phyloP scores from a whole-genome alignment of 164 flowering plant species.

The Umbilicus rupestris region DNA sequence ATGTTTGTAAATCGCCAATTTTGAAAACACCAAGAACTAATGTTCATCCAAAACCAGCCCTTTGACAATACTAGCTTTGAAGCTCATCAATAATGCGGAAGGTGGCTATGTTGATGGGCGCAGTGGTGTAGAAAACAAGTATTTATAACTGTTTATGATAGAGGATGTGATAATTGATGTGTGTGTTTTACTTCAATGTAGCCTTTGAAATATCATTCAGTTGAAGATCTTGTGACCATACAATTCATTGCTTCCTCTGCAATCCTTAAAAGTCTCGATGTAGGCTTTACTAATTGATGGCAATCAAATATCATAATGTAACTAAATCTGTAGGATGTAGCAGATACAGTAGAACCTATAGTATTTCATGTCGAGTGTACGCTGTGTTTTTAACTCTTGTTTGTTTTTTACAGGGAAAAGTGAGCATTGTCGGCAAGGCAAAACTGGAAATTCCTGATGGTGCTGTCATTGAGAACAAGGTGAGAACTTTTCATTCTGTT shows the following conservation, averaged over 20 bases:
- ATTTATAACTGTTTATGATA: no score
- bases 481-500: constrained; percentile 6
- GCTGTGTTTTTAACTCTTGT: neutral
- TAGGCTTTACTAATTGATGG: no score
- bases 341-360: no score
- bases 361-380: no score
- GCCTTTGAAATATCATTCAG: no score
- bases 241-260: no score
- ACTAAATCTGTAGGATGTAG: no score
- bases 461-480: constrained; percentile 37
- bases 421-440: constrained; percentile 26
- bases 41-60: neutral
- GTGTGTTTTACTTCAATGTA: no score
- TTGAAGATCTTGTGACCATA: no score
- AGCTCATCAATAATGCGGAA: neutral
- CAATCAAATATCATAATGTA: no score
- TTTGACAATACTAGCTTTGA: neutral
- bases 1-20: neutral
- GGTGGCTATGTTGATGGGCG: neutral
- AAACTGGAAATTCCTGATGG: constrained; percentile 45
- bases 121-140: neutral
- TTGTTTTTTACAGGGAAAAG: constrained; percentile 33
- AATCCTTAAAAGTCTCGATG: no score
- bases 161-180: no score
- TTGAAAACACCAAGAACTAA: neutral